Evolutionary conservation across 495 filamentous ascomycete species (phyloP).

Genomic region (Aspergillus nanangensis): DNA sequence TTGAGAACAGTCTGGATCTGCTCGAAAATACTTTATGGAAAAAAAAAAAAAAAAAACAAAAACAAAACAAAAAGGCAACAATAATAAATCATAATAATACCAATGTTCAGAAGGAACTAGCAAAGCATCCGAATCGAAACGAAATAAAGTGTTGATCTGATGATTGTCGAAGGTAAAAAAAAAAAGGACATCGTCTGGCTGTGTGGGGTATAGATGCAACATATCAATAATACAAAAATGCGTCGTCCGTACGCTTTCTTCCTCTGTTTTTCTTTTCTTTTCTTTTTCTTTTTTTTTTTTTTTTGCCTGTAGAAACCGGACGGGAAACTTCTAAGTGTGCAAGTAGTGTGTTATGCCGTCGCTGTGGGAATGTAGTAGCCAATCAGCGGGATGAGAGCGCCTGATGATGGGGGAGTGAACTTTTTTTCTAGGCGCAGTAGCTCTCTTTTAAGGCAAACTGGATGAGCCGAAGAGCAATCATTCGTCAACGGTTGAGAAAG

Average conservation of each 20-base stretch:
- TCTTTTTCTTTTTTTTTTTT: neutral
- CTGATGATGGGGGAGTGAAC: no score
- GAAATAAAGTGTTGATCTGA: neutral
- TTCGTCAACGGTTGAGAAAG: neutral
- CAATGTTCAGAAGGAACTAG: conserved; percentile 23
- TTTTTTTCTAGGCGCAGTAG: neutral
- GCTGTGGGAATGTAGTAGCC: no score
- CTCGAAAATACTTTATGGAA: neutral
- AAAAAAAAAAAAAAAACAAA: neutral
- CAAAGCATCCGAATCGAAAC: conserved; percentile 38
- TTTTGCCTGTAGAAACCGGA: neutral
- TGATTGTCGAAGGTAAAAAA: conserved; percentile 2
- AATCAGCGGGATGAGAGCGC: no score
- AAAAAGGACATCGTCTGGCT: conserved; percentile 34
- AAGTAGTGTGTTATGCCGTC: no score
- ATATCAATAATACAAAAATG: conserved; percentile 18
- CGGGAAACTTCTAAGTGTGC: no score
- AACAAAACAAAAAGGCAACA: neutral
- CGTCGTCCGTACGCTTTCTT: neutral
- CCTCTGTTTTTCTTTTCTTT: neutral
- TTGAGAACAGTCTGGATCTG: conserved; percentile 10
- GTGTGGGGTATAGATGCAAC: conserved; percentile 27
- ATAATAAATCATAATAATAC: neutral
- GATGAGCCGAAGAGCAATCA: conserved; percentile 3
- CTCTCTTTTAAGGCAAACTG: neutral